These are phyloP conservation scores for Thelephora aurantiotincta DNA, from an alignment of 768 basidiomycete genomes.

Conservation along the genomic window DNA sequence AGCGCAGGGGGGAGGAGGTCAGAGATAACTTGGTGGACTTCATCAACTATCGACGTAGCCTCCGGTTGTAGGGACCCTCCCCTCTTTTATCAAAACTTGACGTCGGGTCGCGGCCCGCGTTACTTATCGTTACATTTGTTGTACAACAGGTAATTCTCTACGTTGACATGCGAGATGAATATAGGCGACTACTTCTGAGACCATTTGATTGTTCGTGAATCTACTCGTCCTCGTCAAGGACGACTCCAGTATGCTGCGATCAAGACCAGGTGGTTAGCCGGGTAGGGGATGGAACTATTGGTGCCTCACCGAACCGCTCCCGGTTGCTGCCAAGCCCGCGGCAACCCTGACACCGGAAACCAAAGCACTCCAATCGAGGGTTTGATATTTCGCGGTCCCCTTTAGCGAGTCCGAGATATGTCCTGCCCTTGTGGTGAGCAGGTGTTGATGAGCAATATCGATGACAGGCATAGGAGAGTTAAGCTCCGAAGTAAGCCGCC, in stretches of 20 bases:
- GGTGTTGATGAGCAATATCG: slow-evolving; percentile 62
- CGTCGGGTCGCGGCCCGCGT: neutral
- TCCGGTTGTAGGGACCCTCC: slow-evolving; percentile 24
- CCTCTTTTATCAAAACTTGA: too few relatives aligned
- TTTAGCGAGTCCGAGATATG: slow-evolving; percentile 33
- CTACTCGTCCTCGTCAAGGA: neutral
- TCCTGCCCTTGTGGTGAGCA: slow-evolving; percentile 66
- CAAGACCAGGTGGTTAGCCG: neutral
- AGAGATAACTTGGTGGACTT: slow-evolving; percentile 67
- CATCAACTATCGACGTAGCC: slow-evolving; percentile 50
- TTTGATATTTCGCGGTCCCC: slow-evolving; percentile 36
- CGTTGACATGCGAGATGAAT: too few relatives aligned
- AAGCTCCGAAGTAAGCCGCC: slow-evolving; percentile 47
- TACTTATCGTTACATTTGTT: too few relatives aligned
- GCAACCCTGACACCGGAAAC: slow-evolving; percentile 67
- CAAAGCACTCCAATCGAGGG: slow-evolving; percentile 73
- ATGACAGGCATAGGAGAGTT: slow-evolving; percentile 60
- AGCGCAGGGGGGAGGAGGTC: slow-evolving; percentile 59
- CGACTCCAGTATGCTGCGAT: neutral
- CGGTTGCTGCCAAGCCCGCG: slow-evolving; percentile 45
- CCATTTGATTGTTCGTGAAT: too few relatives aligned
- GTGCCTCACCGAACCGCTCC: slow-evolving; percentile 19
- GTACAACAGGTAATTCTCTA: too few relatives aligned
- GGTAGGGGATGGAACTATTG: neutral
- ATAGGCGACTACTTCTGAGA: too few relatives aligned